phyloP scores from a whole-genome alignment of 495 filamentous ascomycete genomes.

The Aspergillus asperescens region DNA sequence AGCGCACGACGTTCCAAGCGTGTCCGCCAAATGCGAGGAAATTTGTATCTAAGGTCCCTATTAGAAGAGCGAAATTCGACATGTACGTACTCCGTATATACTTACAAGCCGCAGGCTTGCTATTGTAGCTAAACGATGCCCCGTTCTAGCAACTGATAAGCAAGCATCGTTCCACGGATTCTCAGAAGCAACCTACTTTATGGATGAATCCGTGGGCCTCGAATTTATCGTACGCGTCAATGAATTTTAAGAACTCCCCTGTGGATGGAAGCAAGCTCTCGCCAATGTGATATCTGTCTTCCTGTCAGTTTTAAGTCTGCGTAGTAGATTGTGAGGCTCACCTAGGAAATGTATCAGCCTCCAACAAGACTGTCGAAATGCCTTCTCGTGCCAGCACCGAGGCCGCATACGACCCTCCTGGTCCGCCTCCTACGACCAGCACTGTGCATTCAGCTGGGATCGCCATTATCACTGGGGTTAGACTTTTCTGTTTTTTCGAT shows the following conservation, averaged over 20 bases:
- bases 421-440: constrained; percentile 44
- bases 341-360: constrained; percentile 10
- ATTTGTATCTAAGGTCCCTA: constrained; percentile 32
- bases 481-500: too few species aligned
- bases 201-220: constrained; percentile 39
- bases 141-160: too few species aligned
- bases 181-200: too few species aligned
- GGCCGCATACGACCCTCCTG: constrained; percentile 45
- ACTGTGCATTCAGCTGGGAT: constrained; percentile 24
- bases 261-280: constrained; percentile 49
- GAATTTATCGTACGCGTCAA: constrained; percentile 43
- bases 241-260: constrained; percentile 43
- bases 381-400: constrained; percentile 41
- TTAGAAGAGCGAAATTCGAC: neutral
- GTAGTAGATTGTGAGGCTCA: neutral
- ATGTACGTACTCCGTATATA: neutral
- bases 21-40: constrained; percentile 40
- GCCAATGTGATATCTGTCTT: constrained; percentile 10
- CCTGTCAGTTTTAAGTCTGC: neutral
- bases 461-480: neutral
- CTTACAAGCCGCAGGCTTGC: constrained; percentile 8
- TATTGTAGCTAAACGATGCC: constrained; percentile 40
- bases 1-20: constrained; percentile 48
- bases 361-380: constrained; percentile 35
- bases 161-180: too few species aligned